Evolutionary conservation across 225 moss, liverwort and hornwort species (phyloP).

Genomic region (Sphagnum tenellum): DNA sequence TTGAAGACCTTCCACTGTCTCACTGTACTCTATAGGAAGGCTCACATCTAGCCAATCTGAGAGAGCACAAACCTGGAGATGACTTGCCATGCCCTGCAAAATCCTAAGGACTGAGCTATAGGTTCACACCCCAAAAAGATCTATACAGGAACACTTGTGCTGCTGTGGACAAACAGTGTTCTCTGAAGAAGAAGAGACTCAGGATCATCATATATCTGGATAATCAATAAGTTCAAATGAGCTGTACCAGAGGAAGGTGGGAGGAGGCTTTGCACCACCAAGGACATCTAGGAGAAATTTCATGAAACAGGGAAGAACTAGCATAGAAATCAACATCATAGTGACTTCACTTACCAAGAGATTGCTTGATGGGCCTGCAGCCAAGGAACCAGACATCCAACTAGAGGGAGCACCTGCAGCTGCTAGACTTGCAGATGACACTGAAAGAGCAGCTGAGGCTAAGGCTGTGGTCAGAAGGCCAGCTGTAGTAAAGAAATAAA

Average conservation of each 20-base stretch:
- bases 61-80: conserved; percentile 77
- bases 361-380: conserved; percentile 65
- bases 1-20: conserved; percentile 59
- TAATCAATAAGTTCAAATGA: no score
- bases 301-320: background rate
- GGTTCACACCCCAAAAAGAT: no score
- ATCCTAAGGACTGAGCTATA: no score
- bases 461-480: conserved; percentile 68
- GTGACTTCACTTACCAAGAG: conserved; percentile 38
- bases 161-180: no score
- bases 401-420: conserved; percentile 56
- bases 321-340: no score
- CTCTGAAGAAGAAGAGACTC: no score
- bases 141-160: no score
- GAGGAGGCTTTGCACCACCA: no score
- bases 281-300: no score
- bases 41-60: conserved; percentile 74
- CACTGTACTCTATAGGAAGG: conserved; percentile 62
- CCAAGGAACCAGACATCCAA: conserved; percentile 38
- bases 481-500: conserved; percentile 62
- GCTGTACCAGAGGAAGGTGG: no score
- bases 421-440: conserved; percentile 63
- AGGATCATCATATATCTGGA: no score
- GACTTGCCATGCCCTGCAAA: conserved; percentile 69
- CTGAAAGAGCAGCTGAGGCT: conserved; percentile 55